phyloP scores from a whole-genome alignment of 768 basidiomycete species.

The Fomitopsis serialis region DNA sequence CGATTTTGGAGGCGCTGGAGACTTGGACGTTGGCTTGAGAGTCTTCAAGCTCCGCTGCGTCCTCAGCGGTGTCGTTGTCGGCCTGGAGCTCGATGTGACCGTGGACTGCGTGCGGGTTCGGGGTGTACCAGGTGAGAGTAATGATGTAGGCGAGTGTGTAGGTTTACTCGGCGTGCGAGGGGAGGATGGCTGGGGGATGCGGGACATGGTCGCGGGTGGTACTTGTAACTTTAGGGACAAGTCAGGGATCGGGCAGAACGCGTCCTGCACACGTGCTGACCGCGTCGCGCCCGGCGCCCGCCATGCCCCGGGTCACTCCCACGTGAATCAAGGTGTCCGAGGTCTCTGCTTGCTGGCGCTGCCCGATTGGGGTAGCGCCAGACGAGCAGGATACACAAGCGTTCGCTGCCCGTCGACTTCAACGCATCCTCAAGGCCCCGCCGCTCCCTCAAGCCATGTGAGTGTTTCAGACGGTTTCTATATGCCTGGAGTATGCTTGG shows the following conservation, averaged over 20 bases:
- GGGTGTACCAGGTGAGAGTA: conserved; percentile 1
- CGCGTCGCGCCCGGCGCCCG: not conserved
- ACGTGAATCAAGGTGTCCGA: not conserved
- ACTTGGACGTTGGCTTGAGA: conserved; percentile 11
- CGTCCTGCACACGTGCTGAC: not conserved
- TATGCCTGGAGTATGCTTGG: conserved; percentile 4
- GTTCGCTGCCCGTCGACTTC: conserved; percentile 31
- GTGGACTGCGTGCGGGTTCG: conserved; percentile 2
- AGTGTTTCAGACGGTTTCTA: conserved; percentile 12
- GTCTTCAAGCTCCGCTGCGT: conserved; percentile 16
- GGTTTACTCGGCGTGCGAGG: conserved; percentile 1
- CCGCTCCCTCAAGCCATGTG: conserved; percentile 23
- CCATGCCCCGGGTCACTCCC: not conserved
- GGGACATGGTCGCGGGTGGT: conserved; percentile 1
- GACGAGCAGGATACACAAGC: conserved; percentile 1
- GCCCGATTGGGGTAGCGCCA: conserved; percentile 1
- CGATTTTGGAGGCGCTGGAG: conserved; percentile 7
- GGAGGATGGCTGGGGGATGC: conserved; percentile 7
- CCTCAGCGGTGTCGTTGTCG: conserved; percentile 10
- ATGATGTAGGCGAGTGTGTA: not conserved
- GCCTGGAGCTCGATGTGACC: conserved; percentile 4
- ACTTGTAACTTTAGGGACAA: too few species aligned
- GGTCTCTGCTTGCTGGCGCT: not conserved
- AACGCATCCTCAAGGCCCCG: conserved; percentile 27
- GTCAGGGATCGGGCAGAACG: not conserved